Conservation (phyloP, 1,139 yeast species). For the Lodderomyces margitis region DNA sequence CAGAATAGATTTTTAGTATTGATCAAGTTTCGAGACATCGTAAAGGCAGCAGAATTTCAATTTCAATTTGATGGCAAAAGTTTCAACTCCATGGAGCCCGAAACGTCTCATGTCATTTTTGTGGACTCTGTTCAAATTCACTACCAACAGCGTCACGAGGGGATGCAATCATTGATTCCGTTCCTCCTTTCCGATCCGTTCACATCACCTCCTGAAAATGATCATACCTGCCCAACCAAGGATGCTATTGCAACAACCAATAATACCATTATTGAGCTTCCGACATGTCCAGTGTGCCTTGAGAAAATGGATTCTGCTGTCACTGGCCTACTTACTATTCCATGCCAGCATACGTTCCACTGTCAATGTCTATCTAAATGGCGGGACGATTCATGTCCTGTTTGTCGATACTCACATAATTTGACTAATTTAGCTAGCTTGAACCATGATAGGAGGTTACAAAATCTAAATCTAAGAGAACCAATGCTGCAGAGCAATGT, state of each 20-base stretch:
- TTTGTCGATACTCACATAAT: constrained; percentile 74
- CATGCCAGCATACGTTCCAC: constrained; percentile 93
- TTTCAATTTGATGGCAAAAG: constrained; percentile 66
- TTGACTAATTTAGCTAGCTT: constrained; percentile 23
- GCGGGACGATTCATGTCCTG: constrained; percentile 91
- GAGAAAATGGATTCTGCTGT: constrained; percentile 84
- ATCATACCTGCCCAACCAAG: not conserved
- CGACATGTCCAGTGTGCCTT: constrained; percentile 91
- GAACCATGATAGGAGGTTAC: constrained; percentile 2
- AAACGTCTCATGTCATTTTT: constrained; percentile 73
- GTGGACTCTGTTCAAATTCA: constrained; percentile 54
- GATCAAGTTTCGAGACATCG: constrained; percentile 62
- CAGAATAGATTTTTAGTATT: constrained; percentile 76
- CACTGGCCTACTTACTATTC: constrained; percentile 82
- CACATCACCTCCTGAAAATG: constrained; percentile 27
- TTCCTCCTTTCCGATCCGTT: constrained; percentile 76
- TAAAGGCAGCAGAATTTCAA: constrained; percentile 62
- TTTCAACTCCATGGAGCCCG: constrained; percentile 89
- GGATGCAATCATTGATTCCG: constrained; percentile 47
- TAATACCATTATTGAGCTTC: constrained; percentile 55
- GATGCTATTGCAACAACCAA: constrained; percentile 3
- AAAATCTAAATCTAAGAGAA: constrained; percentile 7
- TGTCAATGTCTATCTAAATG: constrained; percentile 86
- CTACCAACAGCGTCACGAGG: constrained; percentile 16
- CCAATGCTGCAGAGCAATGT: not conserved